Conservation (phyloP, 306 rosid genomes). For the Sicyos edulis region DNA sequence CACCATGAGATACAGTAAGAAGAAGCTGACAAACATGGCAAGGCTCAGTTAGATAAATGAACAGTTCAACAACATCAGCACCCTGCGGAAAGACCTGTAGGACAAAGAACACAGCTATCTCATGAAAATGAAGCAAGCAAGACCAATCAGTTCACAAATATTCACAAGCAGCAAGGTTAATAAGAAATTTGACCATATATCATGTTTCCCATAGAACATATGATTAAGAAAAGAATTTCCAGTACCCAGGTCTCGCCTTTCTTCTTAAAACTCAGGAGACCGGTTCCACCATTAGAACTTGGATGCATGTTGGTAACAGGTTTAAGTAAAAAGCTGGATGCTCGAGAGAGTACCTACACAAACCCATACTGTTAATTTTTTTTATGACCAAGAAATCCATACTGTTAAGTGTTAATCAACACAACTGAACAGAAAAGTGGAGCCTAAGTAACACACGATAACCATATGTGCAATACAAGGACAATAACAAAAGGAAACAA, state of each 20-base stretch:
- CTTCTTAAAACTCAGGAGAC: slow-evolving; percentile 84
- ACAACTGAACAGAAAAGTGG: slow-evolving; percentile 10
- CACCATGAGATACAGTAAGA: slow-evolving; percentile 97
- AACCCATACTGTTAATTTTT: slow-evolving; percentile 26
- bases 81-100: slow-evolving; percentile 85
- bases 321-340: slow-evolving; percentile 77
- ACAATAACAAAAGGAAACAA: slow-evolving; percentile 1
- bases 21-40: slow-evolving; percentile 98
- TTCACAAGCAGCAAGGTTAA: background rate
- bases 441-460: background rate
- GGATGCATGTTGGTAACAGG: slow-evolving; percentile 75
- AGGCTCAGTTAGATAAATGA: slow-evolving; percentile 92
- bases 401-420: slow-evolving; percentile 8
- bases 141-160: background rate
- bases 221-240: slow-evolving; percentile 24
- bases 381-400: too few species aligned
- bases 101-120: slow-evolving; percentile 25
- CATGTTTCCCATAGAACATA: slow-evolving; percentile 17
- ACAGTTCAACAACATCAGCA: slow-evolving; percentile 83
- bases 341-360: slow-evolving; percentile 79
- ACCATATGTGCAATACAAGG: background rate
- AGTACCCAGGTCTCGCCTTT: slow-evolving; percentile 81
- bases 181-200: slow-evolving; percentile 22
- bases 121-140: slow-evolving; percentile 5
- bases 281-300: slow-evolving; percentile 59